Evolutionary conservation across 805 yeast species (phyloP).

Genomic region (Candida alai): DNA sequence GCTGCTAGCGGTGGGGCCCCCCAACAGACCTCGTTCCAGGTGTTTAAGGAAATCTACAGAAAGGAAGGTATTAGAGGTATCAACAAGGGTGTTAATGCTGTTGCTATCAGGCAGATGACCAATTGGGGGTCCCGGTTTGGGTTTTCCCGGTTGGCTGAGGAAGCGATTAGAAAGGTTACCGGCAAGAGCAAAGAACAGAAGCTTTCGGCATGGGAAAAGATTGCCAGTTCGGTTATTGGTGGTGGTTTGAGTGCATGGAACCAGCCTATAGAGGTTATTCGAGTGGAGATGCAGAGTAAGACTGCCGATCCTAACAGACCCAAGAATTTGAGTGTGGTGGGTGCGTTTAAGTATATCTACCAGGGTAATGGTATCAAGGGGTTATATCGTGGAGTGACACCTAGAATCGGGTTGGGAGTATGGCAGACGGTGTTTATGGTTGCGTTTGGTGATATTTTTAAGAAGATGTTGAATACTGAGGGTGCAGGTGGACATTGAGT

Average conservation of each 20-base stretch:
- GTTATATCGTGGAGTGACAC: constrained; percentile 92
- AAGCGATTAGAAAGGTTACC: constrained; percentile 60
- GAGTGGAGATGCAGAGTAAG: constrained; percentile 97
- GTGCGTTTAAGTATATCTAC: constrained; percentile 81
- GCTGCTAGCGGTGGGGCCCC: constrained; percentile 57
- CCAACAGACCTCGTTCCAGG: constrained; percentile 73
- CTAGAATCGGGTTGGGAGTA: constrained; percentile 92
- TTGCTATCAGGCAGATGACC: constrained; percentile 97
- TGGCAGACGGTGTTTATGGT: constrained; percentile 99
- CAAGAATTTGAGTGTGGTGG: constrained; percentile 73
- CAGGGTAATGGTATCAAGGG: constrained; percentile 81
- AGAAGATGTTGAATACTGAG: constrained; percentile 38
- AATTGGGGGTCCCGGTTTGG: constrained; percentile 99
- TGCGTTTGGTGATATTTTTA: constrained; percentile 85
- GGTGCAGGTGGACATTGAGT: too few species aligned
- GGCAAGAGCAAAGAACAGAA: constrained; percentile 57
- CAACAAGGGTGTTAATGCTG: constrained; percentile 97
- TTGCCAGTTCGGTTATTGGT: constrained; percentile 83
- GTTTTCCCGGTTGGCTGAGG: constrained; percentile 87
- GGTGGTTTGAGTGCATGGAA: constrained; percentile 99
- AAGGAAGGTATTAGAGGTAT: constrained; percentile 92
- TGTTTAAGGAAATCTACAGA: constrained; percentile 76
- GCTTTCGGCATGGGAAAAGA: constrained; percentile 74
- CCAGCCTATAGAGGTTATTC: constrained; percentile 96
- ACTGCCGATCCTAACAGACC: constrained; percentile 95